Conservation (phyloP, 2,329 filamentous ascomycete genomes). For the Colletotrichum australisinense region DNA sequence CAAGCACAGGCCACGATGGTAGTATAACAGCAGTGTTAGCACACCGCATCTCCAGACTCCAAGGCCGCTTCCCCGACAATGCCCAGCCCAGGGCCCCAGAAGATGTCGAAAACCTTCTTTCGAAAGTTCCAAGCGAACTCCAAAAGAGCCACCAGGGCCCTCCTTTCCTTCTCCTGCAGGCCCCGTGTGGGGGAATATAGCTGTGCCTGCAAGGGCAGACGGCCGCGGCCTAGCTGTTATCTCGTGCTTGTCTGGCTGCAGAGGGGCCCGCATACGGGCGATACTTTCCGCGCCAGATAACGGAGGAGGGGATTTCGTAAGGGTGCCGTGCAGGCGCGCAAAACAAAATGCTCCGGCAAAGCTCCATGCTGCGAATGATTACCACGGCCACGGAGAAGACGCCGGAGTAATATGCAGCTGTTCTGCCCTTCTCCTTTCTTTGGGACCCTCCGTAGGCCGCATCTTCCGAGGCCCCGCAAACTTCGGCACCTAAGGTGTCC, state of each 20-base stretch:
- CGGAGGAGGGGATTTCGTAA: neutral
- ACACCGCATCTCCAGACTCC: constrained; percentile 16
- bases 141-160: constrained; percentile 9
- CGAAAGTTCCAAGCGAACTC: constrained; percentile 5
- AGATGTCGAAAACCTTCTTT: constrained; percentile 3
- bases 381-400: constrained; percentile 12
- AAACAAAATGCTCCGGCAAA: neutral
- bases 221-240: constrained; percentile 9
- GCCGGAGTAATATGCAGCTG: neutral
- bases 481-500: neutral
- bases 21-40: neutral
- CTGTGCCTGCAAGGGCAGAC: constrained; percentile 19
- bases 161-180: neutral
- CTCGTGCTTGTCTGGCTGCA: constrained; percentile 5
- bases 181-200: constrained; percentile 20
- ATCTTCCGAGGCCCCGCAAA: constrained; percentile 24
- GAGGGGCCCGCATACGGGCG: constrained; percentile 21
- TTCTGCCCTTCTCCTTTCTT: neutral
- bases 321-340: constrained; percentile 13
- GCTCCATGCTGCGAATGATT: neutral
- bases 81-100: neutral
- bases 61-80: neutral
- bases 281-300: constrained; percentile 23
- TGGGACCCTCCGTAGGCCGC: constrained; percentile 21
- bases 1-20: neutral